Conservation (phyloP, 257 asterid species). For the Handroanthus guayacan region DNA sequence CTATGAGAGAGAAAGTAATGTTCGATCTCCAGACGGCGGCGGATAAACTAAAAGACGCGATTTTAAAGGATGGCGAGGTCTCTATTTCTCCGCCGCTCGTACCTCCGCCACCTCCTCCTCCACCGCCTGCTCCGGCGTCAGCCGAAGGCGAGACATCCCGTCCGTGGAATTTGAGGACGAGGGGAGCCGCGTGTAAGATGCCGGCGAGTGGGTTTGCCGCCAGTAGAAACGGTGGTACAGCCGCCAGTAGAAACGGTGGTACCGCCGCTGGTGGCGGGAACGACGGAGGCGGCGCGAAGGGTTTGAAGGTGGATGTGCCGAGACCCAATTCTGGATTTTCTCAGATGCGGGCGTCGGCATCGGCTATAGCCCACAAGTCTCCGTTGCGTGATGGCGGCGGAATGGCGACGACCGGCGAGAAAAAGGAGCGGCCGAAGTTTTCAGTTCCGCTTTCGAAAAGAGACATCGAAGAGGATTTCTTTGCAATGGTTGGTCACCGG, state of each 20-base stretch:
- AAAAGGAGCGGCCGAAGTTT: conserved; percentile 64
- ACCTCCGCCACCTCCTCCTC: conserved; percentile 43
- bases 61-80: conserved; percentile 58
- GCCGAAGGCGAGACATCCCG: conserved; percentile 41
- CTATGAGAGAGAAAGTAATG: conserved; percentile 76
- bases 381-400: conserved; percentile 46
- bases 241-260: conserved; percentile 27
- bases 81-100: conserved; percentile 36
- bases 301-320: conserved; percentile 44
- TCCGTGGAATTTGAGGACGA: conserved; percentile 86
- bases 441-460: conserved; percentile 64
- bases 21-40: conserved; percentile 87
- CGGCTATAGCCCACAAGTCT: conserved; percentile 38
- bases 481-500: conserved; percentile 64
- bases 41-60: conserved; percentile 72
- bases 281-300: conserved; percentile 43
- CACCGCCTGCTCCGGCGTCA: conserved; percentile 39
- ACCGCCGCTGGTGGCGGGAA: conserved; percentile 31
- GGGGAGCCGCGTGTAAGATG: conserved; percentile 67
- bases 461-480: conserved; percentile 88
- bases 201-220: conserved; percentile 35
- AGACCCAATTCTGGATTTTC: conserved; percentile 40
- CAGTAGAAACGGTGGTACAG: conserved; percentile 27
- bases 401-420: conserved; percentile 48
- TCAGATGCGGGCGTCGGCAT: conserved; percentile 41